Conservation (phyloP, 257 asterid genomes). For the Thymus mandschuricus region DNA sequence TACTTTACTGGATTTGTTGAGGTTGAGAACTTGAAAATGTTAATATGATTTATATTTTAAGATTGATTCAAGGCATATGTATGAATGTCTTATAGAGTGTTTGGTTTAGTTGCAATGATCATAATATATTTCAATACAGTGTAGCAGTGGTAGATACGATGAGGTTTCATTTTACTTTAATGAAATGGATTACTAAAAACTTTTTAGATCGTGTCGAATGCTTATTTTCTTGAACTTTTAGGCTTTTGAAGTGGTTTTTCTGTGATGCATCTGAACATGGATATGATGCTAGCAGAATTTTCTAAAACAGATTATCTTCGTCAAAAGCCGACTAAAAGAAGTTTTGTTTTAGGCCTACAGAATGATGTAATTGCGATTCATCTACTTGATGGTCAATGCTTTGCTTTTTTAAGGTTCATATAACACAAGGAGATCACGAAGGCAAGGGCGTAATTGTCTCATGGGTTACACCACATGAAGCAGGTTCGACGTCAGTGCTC, state of each 20-base stretch:
- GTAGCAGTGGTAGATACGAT: neutral
- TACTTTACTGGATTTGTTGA: neutral
- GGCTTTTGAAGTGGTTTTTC: neutral
- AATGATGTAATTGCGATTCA: neutral
- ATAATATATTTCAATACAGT: neutral
- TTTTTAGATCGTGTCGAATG: neutral
- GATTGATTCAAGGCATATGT: slow-evolving; percentile 4
- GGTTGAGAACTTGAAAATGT: no score
- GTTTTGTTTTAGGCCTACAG: no score
- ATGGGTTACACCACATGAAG: slow-evolving; percentile 79
- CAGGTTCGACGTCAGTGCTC: slow-evolving; percentile 57
- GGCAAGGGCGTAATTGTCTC: slow-evolving; percentile 90
- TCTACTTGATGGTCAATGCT: neutral
- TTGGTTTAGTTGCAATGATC: neutral
- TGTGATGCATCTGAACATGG: neutral
- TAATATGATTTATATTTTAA: neutral
- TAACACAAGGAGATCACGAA: slow-evolving; percentile 85
- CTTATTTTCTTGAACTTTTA: neutral
- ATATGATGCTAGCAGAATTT: neutral
- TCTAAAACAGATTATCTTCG: neutral
- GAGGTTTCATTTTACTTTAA: neutral
- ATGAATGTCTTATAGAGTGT: neutral
- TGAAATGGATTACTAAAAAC: neutral
- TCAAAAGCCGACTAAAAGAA: neutral
- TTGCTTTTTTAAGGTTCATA: slow-evolving; percentile 62